Base-by-base conservation (phyloP, 164 flowering plant species). In the Vitis rotundifolia region DNA sequence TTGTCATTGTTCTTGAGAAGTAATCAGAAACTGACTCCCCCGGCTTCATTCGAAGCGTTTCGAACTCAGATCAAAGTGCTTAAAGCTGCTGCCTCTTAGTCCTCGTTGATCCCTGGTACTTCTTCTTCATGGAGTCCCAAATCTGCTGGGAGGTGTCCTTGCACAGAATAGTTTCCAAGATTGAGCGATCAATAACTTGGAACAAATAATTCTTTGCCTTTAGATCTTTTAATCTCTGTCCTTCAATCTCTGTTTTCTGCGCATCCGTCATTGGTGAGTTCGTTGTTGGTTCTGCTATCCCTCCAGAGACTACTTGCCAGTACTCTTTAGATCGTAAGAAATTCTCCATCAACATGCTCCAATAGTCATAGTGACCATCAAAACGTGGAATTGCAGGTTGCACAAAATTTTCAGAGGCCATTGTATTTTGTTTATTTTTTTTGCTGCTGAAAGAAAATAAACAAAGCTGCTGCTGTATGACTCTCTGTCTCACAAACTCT, bases 111-210 rank as follows among this genome's bases (percentile, higher is more conserved):
- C 73, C 77, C 65, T 70, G 60, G 44, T 70, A 70, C 22, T 70
- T 70, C n/a, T 70, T 62, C 67, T 70, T 44, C 73, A 69, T 59
- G 18, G 59, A 68, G 63, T 73, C 76, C 56, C 76, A 73, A 29
- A 68, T 73, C 54, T 73, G 50, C 13, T 73, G 68, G 68, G 72
- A 68, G 44, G 72, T 63, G 22, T 73, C 63, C 62, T 73, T 73
- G 66, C 71, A 48, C n/a, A 68, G 68, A 73, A 68, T 73, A 10
- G 76, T 73, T 57, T 73, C 76, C 60, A 68, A 56, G 62, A 73
- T 68, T 14, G 57, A n/a, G n/a, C 63, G 63, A 68, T 68, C 52
- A 61, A 60, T 61, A 14, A 63, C 61, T 44, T 73, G 22, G 66
- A 71, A 71, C 63, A 71, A 37, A 26, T 71, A 63, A 56, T 54